phyloP scores from a whole-genome alignment of 495 filamentous ascomycete species.

The Daldinia loculata region DNA sequence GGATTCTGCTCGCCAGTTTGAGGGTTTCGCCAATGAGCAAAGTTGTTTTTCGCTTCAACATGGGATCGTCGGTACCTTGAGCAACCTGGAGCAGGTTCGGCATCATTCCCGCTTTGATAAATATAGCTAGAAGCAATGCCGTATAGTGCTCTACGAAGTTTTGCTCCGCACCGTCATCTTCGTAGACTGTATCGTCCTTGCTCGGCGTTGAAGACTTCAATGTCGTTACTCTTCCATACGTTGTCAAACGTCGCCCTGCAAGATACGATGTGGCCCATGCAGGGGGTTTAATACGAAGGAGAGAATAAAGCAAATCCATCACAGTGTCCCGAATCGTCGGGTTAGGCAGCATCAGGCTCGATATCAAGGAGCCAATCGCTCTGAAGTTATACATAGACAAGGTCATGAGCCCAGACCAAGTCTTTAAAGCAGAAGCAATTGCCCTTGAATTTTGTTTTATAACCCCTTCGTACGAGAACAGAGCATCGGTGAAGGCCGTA shows the following conservation, averaged over 20 bases:
- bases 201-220: constrained; percentile 64
- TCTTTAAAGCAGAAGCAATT: constrained; percentile 85
- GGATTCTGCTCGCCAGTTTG: constrained; percentile 83
- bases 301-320: constrained; percentile 87
- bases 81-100: constrained; percentile 77
- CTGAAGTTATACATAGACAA: constrained; percentile 86
- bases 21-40: constrained; percentile 89
- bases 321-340: constrained; percentile 73
- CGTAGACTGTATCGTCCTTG: constrained; percentile 62
- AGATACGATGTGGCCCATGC: constrained; percentile 97
- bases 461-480: constrained; percentile 74
- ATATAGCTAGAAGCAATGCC: constrained; percentile 83
- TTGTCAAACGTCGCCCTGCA: constrained; percentile 90
- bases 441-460: constrained; percentile 86
- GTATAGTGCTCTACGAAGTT: constrained; percentile 94
- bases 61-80: constrained; percentile 74
- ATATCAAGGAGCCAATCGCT: constrained; percentile 81
- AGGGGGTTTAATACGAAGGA: constrained; percentile 91
- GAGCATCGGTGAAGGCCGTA: constrained; percentile 86
- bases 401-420: constrained; percentile 90
- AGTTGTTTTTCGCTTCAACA: constrained; percentile 86
- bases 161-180: constrained; percentile 73
- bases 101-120: constrained; percentile 84
- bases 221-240: constrained; percentile 90
- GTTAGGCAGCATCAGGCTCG: constrained; percentile 77